Conservation (phyloP, 192 early-diverging fungal species). For the Mortierella antarctica region DNA sequence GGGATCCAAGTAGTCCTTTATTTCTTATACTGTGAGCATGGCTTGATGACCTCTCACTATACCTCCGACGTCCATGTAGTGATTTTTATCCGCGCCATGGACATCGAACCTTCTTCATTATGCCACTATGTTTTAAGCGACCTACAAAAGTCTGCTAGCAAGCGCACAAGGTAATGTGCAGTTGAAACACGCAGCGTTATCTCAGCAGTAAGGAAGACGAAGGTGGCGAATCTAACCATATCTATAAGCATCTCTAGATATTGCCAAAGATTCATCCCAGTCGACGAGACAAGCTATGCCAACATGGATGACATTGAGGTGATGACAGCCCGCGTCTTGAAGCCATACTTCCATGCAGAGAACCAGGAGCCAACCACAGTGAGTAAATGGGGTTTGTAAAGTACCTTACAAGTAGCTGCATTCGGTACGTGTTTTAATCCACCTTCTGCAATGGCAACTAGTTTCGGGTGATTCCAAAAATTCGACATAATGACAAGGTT, state of each 20-base stretch:
- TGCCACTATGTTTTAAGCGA: slow-evolving; percentile 51
- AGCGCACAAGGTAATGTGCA: slow-evolving; percentile 48
- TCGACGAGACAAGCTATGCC: slow-evolving; percentile 61
- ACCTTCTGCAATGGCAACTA: slow-evolving; percentile 5
- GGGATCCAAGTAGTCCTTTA: background rate
- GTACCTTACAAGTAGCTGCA: no score
- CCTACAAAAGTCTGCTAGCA: slow-evolving; percentile 45
- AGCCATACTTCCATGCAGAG: slow-evolving; percentile 56
- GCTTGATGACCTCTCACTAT: background rate
- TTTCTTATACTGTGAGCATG: background rate
- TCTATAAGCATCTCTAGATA: slow-evolving; percentile 40
- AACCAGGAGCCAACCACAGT: slow-evolving; percentile 40
- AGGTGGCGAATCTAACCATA: no score
- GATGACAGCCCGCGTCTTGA: slow-evolving; percentile 53
- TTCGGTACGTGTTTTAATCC: background rate
- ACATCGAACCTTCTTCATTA: slow-evolving; percentile 54
- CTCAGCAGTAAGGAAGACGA: no score
- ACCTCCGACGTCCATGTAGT: slow-evolving; percentile 27
- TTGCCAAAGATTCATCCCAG: slow-evolving; percentile 63
- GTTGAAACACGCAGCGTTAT: background rate
- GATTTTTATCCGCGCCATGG: slow-evolving; percentile 58
- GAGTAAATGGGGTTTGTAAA: background rate
- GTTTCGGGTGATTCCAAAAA: slow-evolving; percentile 67
- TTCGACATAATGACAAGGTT: slow-evolving; percentile 68
- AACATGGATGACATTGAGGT: slow-evolving; percentile 61